Percentiles rank a stretch among this genome's conserved stretches.
These are phyloP conservation scores for Torulaspora globosa DNA, from an alignment of 1,139 yeast genomes.

Conservation along the genomic window DNA sequence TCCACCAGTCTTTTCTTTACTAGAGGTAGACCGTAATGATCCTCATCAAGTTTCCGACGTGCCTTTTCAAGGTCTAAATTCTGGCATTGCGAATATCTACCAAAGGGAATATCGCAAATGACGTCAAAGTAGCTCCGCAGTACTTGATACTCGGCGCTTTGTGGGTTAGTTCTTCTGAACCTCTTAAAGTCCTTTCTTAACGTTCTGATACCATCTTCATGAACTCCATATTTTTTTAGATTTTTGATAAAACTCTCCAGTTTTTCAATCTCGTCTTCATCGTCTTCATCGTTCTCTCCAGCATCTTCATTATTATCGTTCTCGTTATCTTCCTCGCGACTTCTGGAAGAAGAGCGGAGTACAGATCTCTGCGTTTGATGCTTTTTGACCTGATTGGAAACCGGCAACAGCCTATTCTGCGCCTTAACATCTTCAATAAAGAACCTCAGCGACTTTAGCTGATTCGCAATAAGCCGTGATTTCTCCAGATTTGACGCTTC, in stretches of 20 bases:
- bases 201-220: slow-evolving; percentile 52
- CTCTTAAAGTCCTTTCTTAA: slow-evolving; percentile 57
- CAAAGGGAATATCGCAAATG: slow-evolving; percentile 61
- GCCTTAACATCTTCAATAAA: slow-evolving; percentile 51
- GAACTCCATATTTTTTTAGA: slow-evolving; percentile 34
- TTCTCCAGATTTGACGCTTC: slow-evolving; percentile 52
- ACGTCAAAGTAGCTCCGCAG: slow-evolving; percentile 62
- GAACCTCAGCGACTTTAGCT: slow-evolving; percentile 52
- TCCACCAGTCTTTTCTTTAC: slow-evolving; percentile 80
- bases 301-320: slow-evolving; percentile 6
- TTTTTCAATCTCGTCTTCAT: slow-evolving; percentile 42
- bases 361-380: neutral
- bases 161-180: slow-evolving; percentile 52
- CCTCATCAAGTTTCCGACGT: slow-evolving; percentile 59
- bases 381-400: neutral
- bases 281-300: slow-evolving; percentile 45
- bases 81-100: slow-evolving; percentile 37
- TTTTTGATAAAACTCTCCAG: slow-evolving; percentile 48
- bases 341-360: neutral
- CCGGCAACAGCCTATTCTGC: slow-evolving; percentile 2
- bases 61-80: slow-evolving; percentile 54
- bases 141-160: slow-evolving; percentile 64
- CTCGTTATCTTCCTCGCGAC: slow-evolving; percentile 1
- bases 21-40: slow-evolving; percentile 78
- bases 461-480: slow-evolving; percentile 57